Conservation (phyloP, 352 stramenopile genomes). For the Phytophthora palmivora region DNA sequence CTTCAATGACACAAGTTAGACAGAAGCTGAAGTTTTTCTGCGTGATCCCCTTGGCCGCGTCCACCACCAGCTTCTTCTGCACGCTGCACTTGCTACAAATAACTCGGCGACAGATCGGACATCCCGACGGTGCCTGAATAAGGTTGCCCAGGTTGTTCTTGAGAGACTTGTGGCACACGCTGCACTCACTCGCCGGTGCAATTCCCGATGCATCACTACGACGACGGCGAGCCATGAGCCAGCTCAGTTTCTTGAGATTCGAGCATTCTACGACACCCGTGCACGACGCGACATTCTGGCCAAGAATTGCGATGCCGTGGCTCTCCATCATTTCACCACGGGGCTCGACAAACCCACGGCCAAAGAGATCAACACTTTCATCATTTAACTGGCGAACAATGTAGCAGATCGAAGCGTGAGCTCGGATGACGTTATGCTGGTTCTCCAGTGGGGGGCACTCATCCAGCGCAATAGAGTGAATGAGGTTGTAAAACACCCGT, state of each 20-base stretch:
- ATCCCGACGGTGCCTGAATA: constrained; percentile 24
- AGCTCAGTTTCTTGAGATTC: constrained; percentile 69
- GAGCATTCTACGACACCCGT: constrained; percentile 46
- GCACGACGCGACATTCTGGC: constrained; percentile 36
- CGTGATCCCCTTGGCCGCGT: constrained; percentile 41
- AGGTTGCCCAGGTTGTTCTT: constrained; percentile 34
- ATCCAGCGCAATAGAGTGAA: constrained; percentile 47
- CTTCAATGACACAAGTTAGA: constrained; percentile 56
- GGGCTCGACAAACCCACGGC: constrained; percentile 51
- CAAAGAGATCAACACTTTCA: constrained; percentile 54
- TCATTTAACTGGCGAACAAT: constrained; percentile 42
- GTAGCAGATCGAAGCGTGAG: constrained; percentile 55
- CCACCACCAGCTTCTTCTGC: constrained; percentile 47
- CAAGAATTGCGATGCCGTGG: constrained; percentile 42
- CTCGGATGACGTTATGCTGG: constrained; percentile 42
- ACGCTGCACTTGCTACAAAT: constrained; percentile 56
- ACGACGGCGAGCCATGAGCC: constrained; percentile 42
- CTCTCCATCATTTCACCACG: constrained; percentile 47
- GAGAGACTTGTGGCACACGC: constrained; percentile 35
- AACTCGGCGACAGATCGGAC: constrained; percentile 34
- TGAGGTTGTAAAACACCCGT: constrained; percentile 48
- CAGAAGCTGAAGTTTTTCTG: constrained; percentile 62
- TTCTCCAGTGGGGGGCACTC: constrained; percentile 20
- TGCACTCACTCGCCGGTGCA: constrained; percentile 22
- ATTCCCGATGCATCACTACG: constrained; percentile 26